phyloP scores from a whole-genome alignment of 805 yeast genomes.

The Metschnikowia borealis region DNA sequence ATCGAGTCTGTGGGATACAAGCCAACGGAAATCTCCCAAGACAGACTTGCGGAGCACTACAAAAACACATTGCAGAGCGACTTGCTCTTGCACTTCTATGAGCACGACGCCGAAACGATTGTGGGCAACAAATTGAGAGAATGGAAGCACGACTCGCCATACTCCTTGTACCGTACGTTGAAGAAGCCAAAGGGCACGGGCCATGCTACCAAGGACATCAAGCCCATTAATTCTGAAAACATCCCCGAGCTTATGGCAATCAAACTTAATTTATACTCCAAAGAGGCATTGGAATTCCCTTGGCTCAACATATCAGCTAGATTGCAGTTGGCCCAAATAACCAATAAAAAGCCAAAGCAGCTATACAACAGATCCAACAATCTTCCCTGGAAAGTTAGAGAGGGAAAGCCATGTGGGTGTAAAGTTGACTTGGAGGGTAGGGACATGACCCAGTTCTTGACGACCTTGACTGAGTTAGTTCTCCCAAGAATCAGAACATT shows the following conservation, averaged over 20 bases:
- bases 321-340: slow-evolving; percentile 84
- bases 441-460: slow-evolving; percentile 78
- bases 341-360: slow-evolving; percentile 80
- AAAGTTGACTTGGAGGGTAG: slow-evolving; percentile 72
- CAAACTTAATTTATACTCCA: slow-evolving; percentile 71
- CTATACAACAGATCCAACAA: slow-evolving; percentile 75
- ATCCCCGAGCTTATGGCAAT: slow-evolving; percentile 71
- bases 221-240: slow-evolving; percentile 61
- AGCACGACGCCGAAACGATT: slow-evolving; percentile 53
- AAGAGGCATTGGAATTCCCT: slow-evolving; percentile 63
- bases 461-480: slow-evolving; percentile 86
- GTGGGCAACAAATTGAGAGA: slow-evolving; percentile 70
- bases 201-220: slow-evolving; percentile 69
- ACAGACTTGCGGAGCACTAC: slow-evolving; percentile 76
- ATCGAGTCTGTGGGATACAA: slow-evolving; percentile 73
- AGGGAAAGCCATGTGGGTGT: slow-evolving; percentile 90
- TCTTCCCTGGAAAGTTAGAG: slow-evolving; percentile 80
- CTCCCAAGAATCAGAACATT: slow-evolving; percentile 90
- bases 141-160: slow-evolving; percentile 88
- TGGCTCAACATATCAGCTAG: slow-evolving; percentile 73
- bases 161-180: slow-evolving; percentile 77
- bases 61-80: slow-evolving; percentile 71
- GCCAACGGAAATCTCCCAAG: slow-evolving; percentile 74
- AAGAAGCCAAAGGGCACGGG: slow-evolving; percentile 73
- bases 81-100: slow-evolving; percentile 69